Conservation (phyloP, 1,139 yeast species). For the Pneumocystis murina region DNA sequence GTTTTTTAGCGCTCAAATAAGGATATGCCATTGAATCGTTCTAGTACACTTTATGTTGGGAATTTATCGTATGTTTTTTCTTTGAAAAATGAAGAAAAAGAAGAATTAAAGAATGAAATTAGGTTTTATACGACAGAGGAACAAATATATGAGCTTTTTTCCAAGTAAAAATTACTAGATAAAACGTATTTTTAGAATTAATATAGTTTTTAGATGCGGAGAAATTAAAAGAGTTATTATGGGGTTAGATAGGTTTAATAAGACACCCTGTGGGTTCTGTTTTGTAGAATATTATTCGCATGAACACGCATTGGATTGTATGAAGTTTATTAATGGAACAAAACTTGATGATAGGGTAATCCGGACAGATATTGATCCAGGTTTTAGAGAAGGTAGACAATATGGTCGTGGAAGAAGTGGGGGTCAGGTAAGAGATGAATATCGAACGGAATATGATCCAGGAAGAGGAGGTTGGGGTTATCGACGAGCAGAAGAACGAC, state of each 20-base stretch:
- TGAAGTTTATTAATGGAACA: conserved; percentile 66
- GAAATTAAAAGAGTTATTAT: conserved; percentile 61
- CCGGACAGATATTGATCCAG: conserved; percentile 84
- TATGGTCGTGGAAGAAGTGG: conserved; percentile 85
- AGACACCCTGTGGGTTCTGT: conserved; percentile 93
- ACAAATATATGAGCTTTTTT: conserved; percentile 72
- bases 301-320: conserved; percentile 61
- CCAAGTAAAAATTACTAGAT: conserved; percentile 26
- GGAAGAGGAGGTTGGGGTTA: conserved; percentile 41
- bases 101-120: not conserved
- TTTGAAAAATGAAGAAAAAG: too few relatives aligned
- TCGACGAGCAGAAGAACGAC: conserved; percentile 2
- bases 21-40: conserved; percentile 6
- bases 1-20: not conserved
- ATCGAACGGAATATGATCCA: conserved; percentile 40
- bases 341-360: conserved; percentile 65
- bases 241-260: conserved; percentile 81
- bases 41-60: conserved; percentile 76
- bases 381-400: conserved; percentile 86
- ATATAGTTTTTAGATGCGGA: conserved; percentile 37
- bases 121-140: conserved; percentile 87
- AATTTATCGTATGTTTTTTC: conserved; percentile 30
- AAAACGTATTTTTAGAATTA: not conserved
- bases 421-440: conserved; percentile 61
- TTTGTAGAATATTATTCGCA: conserved; percentile 62